phyloP scores from a whole-genome alignment of 768 basidiomycete species.

The Boletus reticuloceps region DNA sequence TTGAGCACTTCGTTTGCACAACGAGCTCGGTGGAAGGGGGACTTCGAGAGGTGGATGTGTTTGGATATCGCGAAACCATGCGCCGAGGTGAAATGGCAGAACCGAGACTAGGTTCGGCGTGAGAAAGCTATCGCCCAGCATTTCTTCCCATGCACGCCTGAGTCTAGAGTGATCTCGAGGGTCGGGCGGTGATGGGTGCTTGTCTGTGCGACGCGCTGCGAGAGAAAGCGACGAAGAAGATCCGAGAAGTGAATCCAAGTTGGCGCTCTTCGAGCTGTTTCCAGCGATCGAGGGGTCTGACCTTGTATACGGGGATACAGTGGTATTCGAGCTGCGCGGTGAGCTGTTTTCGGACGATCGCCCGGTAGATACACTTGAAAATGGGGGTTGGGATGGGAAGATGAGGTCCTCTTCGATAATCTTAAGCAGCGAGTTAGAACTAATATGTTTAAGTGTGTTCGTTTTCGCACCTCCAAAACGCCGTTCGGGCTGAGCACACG shows the following conservation, averaged over 20 bases:
- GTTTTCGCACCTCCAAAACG: slow-evolving; percentile 54
- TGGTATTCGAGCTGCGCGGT: slow-evolving; percentile 28
- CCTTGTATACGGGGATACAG: slow-evolving; percentile 20
- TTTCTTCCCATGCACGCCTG: slow-evolving; percentile 62
- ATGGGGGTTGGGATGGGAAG: slow-evolving; percentile 48
- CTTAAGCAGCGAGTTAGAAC: slow-evolving; percentile 34
- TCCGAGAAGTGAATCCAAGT: slow-evolving; percentile 8
- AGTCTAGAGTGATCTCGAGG: slow-evolving; percentile 64
- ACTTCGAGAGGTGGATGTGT: slow-evolving; percentile 48
- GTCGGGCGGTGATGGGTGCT: slow-evolving; percentile 30
- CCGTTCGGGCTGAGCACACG: slow-evolving; percentile 64
- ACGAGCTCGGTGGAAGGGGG: slow-evolving; percentile 54
- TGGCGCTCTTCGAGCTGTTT: slow-evolving; percentile 13
- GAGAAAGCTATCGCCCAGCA: slow-evolving; percentile 60
- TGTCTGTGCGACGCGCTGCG: slow-evolving; percentile 8
- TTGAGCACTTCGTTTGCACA: slow-evolving; percentile 16
- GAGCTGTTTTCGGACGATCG: slow-evolving; percentile 24
- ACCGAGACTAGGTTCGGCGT: slow-evolving; percentile 52
- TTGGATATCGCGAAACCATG: slow-evolving; percentile 53
- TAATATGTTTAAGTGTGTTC: not conserved
- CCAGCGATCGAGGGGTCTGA: slow-evolving; percentile 22
- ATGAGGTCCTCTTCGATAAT: slow-evolving; percentile 72
- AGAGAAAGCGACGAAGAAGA: slow-evolving; percentile 24
- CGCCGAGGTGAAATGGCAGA: slow-evolving; percentile 64
- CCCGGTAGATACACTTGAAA: slow-evolving; percentile 4